These are phyloP conservation scores for baker's yeast (Saccharomyces cerevisiae) DNA, from an alignment of 805 yeast genomes.

Conservation along the genomic window DNA sequence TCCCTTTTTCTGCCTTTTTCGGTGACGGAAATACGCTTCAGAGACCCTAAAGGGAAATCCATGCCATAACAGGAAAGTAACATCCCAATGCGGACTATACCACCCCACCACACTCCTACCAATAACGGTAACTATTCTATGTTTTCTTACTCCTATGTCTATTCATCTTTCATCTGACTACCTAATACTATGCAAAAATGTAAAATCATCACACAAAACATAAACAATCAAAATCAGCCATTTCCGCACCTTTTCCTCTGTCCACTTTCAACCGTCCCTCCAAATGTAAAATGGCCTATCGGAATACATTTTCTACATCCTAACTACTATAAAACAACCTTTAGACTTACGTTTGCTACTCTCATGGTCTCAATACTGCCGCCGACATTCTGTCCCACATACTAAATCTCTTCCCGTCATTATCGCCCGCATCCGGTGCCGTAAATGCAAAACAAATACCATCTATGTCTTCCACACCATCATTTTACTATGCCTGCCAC, in stretches of 20 bases:
- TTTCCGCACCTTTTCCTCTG: background rate
- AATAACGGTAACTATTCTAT: background rate
- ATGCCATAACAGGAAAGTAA: background rate
- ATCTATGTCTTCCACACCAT: background rate
- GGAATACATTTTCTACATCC: background rate
- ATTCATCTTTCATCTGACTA: background rate
- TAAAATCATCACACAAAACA: background rate
- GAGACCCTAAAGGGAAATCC: background rate
- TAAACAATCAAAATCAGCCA: background rate
- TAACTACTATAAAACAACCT: background rate
- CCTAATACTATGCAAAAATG: background rate
- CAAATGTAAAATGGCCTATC: background rate
- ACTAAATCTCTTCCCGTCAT: background rate
- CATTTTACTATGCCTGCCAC: background rate
- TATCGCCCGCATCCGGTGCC: background rate
- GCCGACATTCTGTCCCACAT: background rate
- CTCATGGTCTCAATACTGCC: background rate
- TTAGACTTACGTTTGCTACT: background rate
- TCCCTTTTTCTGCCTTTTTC: background rate
- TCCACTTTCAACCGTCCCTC: background rate
- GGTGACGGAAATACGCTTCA: background rate
- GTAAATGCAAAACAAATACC: background rate
- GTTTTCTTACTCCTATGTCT: background rate
- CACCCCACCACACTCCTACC: background rate
- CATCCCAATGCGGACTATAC: background rate